Base-by-base conservation (phyloP, 2,329 filamentous ascomycete species). In the Didymella lethalis region DNA sequence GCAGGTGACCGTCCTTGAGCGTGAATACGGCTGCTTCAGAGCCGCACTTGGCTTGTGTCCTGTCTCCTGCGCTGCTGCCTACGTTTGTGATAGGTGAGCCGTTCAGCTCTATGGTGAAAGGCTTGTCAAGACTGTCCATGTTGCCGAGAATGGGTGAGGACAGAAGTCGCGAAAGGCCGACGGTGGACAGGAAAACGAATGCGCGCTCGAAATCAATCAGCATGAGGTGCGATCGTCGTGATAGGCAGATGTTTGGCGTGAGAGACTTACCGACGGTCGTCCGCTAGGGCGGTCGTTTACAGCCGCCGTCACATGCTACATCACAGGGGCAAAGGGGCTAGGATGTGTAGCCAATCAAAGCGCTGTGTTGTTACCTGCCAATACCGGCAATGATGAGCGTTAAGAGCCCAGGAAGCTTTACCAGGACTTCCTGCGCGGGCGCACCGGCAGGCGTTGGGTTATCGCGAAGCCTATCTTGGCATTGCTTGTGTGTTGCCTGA, bases 21-120 rank as follows among this genome's bases (percentile, higher is more conserved):
- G 57, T 67, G 57, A 72, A 71, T 2, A 68, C 46, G 8, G 69
- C 68, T 28, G 66, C 60, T 32, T 71, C 57, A 6, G 56, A 40
- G 14, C 68, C 69, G 2, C 59, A 51, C 31, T 55, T 63, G 41
- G 67, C 70, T 48, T 68, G 70, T 11, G 61, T 57, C 14, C 44
- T 57, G 20, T 57, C 50, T 32, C 60, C 57, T 26, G 29, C 54
- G 29, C 56, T 51, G 54, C 52, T 56, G 31, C 46, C 48, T 29
- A 64, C 25, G 4, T 47, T 59, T 3, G 65, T 57, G 38, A 72
- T 64, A 23, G 65, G 62, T 10, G 47, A 63, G 38, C 68, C 70
- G 50, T 68, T 61, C 40, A 72, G 61, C 48, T 70, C 63, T 28
- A 72, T 70, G 8, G 64, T 67, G 46, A 72, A 72, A 2, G 68